Evolutionary conservation across 2,329 filamentous ascomycete genomes (phyloP), one percentile per base, ranked within the genome.

Genomic region (Drechslerella coelobrocha): DNA sequence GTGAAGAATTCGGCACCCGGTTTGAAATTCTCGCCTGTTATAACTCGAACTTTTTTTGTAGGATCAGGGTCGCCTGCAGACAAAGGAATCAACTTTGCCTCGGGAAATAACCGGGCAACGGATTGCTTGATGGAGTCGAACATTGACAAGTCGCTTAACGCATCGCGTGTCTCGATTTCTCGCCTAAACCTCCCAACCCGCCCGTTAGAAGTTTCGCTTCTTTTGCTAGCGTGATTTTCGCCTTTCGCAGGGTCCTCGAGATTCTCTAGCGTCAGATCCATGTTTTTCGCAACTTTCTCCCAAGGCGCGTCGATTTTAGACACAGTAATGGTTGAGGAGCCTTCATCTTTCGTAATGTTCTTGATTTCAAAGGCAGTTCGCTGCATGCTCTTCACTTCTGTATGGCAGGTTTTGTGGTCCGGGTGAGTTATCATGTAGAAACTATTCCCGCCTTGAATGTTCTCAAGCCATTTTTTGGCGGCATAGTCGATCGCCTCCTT

Each of bases 401-500:
- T 31, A 37, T 53, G 50, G 23, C 50, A 53, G 26, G 50, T 53
- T 31, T 53, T 53, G 17, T 53, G 50, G 17, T 53, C 50, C 12
- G 50, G 50, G 12, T 53, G 50, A 31, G 50, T 37, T 1, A 53
- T 53, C 7, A 53, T n/a, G 8, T 53, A 53, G 9, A 39, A 39
- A n/a, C 34, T 39, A 2, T 39, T 39, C 5, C 34, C 34, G 34
- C 34, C 34, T 6, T 39, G 4, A 6, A 37, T 17, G 14, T 24
- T 34, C 14, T 34, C 8, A 1, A 10, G 26, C 50, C 50, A 53
- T 17, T 53, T 31, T 37, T 53, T n/a, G 8, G 14, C 27, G 23
- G 26, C 50, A 34, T 53, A 39, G 0, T 61, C n/a, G 55, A 68
- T 61, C 1, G 21, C 56, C n/a, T 50, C 17, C 19, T 52, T 57